These are phyloP conservation scores for Monosporozyma yasuniensis DNA, from an alignment of 805 yeast species.

Conservation along the genomic window DNA sequence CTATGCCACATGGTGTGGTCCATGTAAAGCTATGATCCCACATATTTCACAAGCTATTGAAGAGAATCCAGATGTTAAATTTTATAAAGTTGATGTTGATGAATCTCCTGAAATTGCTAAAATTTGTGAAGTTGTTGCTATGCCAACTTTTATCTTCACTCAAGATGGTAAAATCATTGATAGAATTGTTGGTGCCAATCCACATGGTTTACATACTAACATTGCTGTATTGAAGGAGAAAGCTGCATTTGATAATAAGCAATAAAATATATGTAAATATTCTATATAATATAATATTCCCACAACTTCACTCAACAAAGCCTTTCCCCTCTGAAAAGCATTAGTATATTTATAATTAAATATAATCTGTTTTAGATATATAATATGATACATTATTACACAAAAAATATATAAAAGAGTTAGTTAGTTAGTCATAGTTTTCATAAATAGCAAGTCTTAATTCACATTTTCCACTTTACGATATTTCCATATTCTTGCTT, in stretches of 20 bases:
- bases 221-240: conserved; percentile 3
- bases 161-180: conserved; percentile 51
- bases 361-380: background rate
- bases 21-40: conserved; percentile 68
- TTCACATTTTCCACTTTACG: conserved; percentile 17
- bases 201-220: conserved; percentile 25
- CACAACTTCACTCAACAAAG: too few relatives aligned
- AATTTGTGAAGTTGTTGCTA: conserved; percentile 55
- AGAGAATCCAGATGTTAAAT: conserved; percentile 39
- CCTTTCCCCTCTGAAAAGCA: background rate
- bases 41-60: conserved; percentile 35
- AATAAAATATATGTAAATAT: background rate
- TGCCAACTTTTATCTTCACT: conserved; percentile 66
- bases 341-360: background rate
- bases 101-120: conserved; percentile 48
- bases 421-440: background rate
- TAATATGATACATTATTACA: background rate
- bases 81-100: conserved; percentile 68
- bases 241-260: background rate
- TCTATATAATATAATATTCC: background rate
- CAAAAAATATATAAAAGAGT: background rate
- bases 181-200: conserved; percentile 56
- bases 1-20: conserved; percentile 71
- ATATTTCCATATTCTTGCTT: conserved; percentile 95
- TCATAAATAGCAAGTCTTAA: background rate